Percentiles rank a stretch among this genome's conserved stretches.
phyloP scores from a whole-genome alignment of 371 early-diverging fungal species.

The Mucor racemosus region DNA sequence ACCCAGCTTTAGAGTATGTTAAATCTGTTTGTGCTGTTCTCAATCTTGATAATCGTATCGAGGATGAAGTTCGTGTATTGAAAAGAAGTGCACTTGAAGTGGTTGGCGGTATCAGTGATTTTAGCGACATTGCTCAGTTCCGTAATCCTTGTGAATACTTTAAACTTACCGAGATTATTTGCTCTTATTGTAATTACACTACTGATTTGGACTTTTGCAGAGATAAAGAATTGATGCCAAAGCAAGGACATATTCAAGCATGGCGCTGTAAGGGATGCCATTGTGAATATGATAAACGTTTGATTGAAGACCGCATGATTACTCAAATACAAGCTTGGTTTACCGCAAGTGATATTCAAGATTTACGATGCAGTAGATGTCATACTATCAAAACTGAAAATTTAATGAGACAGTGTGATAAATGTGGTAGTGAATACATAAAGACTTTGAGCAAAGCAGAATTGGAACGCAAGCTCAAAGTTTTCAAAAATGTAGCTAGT shows the following conservation, averaged over 20 bases:
- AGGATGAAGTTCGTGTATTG: constrained; percentile 68
- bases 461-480: constrained; percentile 56
- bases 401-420: constrained; percentile 59
- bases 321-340: constrained; percentile 66
- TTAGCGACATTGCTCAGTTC: constrained; percentile 76
- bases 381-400: constrained; percentile 78
- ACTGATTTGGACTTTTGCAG: constrained; percentile 91
- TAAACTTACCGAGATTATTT: constrained; percentile 83
- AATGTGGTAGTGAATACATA: constrained; percentile 63
- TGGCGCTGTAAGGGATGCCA: constrained; percentile 72
- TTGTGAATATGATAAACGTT: constrained; percentile 71
- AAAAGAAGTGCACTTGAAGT: constrained; percentile 77
- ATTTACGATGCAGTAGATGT: constrained; percentile 84
- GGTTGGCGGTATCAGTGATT: constrained; percentile 79
- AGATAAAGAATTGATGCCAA: constrained; percentile 72
- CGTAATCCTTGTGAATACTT: constrained; percentile 78
- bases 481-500: constrained; percentile 69
- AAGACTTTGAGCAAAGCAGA: constrained; percentile 54
- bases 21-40: constrained; percentile 78
- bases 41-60: constrained; percentile 67
- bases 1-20: constrained; percentile 79
- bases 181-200: constrained; percentile 81
- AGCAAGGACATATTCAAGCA: constrained; percentile 41
- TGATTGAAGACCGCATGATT: constrained; percentile 82
- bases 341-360: constrained; percentile 84